A percentile compares a stretch with the other conserved stretches of the same genome.
These are phyloP conservation scores for Melampsora larici-populina DNA, from an alignment of 1,284 basidiomycete species.

Conservation along the genomic window DNA sequence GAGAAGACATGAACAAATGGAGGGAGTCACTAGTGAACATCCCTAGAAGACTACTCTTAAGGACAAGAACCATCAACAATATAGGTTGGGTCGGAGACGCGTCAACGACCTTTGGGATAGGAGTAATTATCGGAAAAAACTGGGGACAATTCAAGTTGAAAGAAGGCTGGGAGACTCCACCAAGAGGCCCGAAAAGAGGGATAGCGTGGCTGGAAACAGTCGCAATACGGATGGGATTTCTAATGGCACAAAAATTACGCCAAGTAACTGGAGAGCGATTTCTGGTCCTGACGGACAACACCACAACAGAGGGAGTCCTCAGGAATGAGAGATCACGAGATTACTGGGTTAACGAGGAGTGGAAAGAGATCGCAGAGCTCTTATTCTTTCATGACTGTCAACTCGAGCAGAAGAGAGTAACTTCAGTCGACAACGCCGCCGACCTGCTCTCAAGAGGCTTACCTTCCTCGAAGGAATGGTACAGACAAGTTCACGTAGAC, in stretches of 20 bases:
- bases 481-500: not conserved
- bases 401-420: not conserved
- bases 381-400: not conserved
- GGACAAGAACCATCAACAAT: not conserved
- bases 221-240: not conserved
- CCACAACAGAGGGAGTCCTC: no score
- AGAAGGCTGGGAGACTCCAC: not conserved
- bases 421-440: not conserved
- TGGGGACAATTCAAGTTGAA: no score
- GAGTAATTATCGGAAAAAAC: not conserved
- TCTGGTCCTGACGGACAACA: not conserved
- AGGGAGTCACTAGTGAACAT: not conserved
- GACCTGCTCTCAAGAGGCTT: not conserved
- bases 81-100: not conserved
- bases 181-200: not conserved
- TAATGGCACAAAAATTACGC: not conserved
- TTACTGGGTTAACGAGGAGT: not conserved
- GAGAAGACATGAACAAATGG: no score
- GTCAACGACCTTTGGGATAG: not conserved
- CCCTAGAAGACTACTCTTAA: not conserved
- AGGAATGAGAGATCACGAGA: not conserved
- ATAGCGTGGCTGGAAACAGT: slow-evolving; percentile 4
- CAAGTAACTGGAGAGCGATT: not conserved
- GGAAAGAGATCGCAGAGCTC: not conserved
- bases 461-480: not conserved